Percentiles rank a stretch among this genome's conserved stretches.
phyloP scores from a whole-genome alignment of 352 stramenopile species.

The Pythium biforme region DNA sequence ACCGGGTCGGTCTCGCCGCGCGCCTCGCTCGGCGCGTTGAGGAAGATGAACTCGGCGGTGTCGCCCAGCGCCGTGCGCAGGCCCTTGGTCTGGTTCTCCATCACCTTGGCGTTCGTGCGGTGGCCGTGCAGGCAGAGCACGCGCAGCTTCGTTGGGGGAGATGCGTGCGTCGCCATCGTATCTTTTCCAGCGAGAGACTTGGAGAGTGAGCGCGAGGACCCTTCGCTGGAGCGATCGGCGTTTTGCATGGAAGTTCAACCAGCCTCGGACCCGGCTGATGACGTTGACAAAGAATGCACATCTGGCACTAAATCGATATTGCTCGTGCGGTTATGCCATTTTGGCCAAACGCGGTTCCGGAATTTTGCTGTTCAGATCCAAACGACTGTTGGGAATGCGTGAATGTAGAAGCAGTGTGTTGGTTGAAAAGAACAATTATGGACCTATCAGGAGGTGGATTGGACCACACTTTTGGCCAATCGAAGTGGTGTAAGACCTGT shows the following conservation, averaged over 20 bases:
- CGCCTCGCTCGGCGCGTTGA: constrained; percentile 50
- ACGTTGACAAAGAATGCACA: not conserved
- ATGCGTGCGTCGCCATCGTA: not conserved
- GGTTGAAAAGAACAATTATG: not conserved
- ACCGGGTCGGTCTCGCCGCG: constrained; percentile 54
- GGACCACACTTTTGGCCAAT: not conserved
- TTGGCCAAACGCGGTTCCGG: not conserved
- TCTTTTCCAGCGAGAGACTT: not conserved
- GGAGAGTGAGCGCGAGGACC: no score
- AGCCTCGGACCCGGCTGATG: not conserved
- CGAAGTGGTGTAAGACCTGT: not conserved
- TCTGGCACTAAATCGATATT: not conserved
- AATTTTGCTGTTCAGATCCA: not conserved
- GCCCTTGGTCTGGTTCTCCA: constrained; percentile 61
- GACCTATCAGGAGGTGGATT: no score
- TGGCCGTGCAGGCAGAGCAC: constrained; percentile 76
- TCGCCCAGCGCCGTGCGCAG: constrained; percentile 58
- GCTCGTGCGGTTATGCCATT: not conserved
- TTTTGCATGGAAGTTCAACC: not conserved
- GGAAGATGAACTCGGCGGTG: constrained; percentile 64
- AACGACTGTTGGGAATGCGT: no score
- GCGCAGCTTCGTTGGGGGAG: constrained; percentile 36
- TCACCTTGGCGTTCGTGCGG: constrained; percentile 70
- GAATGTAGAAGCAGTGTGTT: not conserved
- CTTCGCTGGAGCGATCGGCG: no score